A percentile compares a stretch with the other conserved stretches of the same genome.
Evolutionary conservation across 805 yeast species (phyloP).

Genomic region (Lachancea thermotolerans): DNA sequence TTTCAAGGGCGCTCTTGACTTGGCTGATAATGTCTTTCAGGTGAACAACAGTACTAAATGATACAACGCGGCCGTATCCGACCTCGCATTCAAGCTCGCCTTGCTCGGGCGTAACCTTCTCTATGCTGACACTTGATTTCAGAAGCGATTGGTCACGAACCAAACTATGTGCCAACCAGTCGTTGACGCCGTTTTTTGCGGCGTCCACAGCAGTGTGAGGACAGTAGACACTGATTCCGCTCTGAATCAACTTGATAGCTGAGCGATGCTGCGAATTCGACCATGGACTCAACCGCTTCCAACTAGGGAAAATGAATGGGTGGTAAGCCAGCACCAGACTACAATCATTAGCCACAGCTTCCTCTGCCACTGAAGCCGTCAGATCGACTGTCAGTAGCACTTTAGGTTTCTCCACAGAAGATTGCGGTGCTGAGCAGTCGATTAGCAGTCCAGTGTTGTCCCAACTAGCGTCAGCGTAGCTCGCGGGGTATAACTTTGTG

Average conservation of each 20-base stretch:
- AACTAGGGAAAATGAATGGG: conserved; percentile 88
- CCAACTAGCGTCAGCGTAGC: conserved; percentile 83
- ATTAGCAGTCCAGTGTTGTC: conserved; percentile 91
- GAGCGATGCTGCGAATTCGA: conserved; percentile 77
- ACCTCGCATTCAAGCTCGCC: conserved; percentile 37
- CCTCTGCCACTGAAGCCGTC: conserved; percentile 76
- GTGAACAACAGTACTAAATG: conserved; percentile 37
- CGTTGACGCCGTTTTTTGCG: conserved; percentile 88
- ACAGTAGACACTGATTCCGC: conserved; percentile 81
- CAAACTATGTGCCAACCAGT: conserved; percentile 71
- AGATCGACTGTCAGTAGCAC: conserved; percentile 76
- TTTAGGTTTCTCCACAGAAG: conserved; percentile 16
- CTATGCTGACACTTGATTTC: conserved; percentile 19
- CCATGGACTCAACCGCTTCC: conserved; percentile 59
- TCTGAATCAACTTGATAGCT: conserved; percentile 60
- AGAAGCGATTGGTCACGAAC: conserved; percentile 16
- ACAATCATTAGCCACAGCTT: conserved; percentile 55
- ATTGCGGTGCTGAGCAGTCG: conserved; percentile 44
- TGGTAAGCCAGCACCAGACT: conserved; percentile 78
- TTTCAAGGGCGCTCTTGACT: conserved; percentile 47
- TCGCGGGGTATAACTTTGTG: conserved; percentile 72
- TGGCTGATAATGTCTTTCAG: conserved; percentile 41
- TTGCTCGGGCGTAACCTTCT: conserved; percentile 25
- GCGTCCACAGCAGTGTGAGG: conserved; percentile 98
- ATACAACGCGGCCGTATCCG: conserved; percentile 78